Percentiles rank a stretch among this genome's conserved stretches.
phyloP scores from a whole-genome alignment of 2,329 filamentous ascomycete genomes.

The Aspergillus pseudoviridinutans region DNA sequence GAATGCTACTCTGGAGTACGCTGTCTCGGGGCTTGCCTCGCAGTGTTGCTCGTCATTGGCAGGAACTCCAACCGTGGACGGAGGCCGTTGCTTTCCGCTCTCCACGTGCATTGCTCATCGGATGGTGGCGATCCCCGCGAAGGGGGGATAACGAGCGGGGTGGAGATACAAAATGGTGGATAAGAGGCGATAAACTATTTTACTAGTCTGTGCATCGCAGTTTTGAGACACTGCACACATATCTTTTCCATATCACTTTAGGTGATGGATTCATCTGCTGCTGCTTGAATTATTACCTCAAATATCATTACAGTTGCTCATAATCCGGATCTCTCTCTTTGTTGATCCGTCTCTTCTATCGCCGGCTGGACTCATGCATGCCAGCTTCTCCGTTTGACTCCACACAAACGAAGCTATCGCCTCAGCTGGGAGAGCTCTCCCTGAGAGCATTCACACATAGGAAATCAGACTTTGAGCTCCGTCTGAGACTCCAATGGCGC shows the following conservation, averaged over 20 bases:
- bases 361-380: not conserved
- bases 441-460: not conserved
- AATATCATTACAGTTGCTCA: not conserved
- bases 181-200: conserved; percentile 18
- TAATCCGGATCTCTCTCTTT: not conserved
- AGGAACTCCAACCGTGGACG: not conserved
- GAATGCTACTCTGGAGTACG: not conserved
- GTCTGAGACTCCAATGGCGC: conserved; percentile 48
- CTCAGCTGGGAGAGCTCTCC: not conserved
- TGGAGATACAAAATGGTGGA: not conserved
- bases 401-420: not conserved
- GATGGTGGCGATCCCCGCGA: conserved; percentile 39
- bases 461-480: not conserved
- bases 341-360: not conserved
- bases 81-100: conserved; percentile 6
- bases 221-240: no score
- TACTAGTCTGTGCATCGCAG: not conserved
- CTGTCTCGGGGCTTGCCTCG: not conserved
- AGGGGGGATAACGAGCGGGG: not conserved
- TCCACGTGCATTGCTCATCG: conserved; percentile 15
- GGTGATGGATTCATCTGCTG: not conserved
- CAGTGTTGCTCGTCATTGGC: not conserved
- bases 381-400: not conserved
- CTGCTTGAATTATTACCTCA: not conserved
- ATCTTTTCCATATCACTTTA: conserved; percentile 4